Evolutionary conservation across 2,329 filamentous ascomycete genomes (phyloP), one percentile per base, ranked within the genome.

Genomic region (Bipolaris oryzae): DNA sequence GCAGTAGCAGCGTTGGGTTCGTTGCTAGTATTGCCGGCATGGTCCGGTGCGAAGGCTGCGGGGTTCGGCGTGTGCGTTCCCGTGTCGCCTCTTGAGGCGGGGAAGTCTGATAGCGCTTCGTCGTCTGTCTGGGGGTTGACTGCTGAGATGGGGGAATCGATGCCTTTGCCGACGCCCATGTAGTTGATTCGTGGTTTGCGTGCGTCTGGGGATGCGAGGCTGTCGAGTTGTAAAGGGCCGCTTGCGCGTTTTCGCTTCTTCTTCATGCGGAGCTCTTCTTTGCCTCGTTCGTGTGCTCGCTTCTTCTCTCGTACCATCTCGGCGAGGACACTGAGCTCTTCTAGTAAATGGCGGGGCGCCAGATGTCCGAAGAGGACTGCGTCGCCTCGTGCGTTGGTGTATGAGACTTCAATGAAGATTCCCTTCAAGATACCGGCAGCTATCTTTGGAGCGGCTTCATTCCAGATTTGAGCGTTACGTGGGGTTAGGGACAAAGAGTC

Each of bases 331-430:
- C 81, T 81, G 56, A 99, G 81, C 76, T 99, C 95, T 43, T 89
- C 85, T 21, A 94, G 86, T 11, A 99, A 78, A 73, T 92, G 95
- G 0, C 87, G 82, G 0, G 95, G 95, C 35, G 91, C 91, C 13
- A 99, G 80, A 68, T 99, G 95, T 0, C 95, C 95, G 63, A 92
- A 99, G 0, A 99, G 82, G 0, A 88, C 85, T 47, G 89, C 87
- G 58, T 95, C 88, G 20, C 86, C 83, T 68, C 92, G 89, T 7
- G 85, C 85, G 74, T 97, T 89, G 59, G 92, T 90, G 74, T 94
- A 99, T 60, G 91, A 96, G 76, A 94, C 98, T 79, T 99, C 95
- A 66, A 99, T 96, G 71, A 98, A 94, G 11, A 99, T 89, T 10
- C 89, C 94, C 0, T 83, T 84, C 0, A 99, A 82, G 3, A 84